Conservation (phyloP, 768 basidiomycete species). For the Phaffia tasmanica region DNA sequence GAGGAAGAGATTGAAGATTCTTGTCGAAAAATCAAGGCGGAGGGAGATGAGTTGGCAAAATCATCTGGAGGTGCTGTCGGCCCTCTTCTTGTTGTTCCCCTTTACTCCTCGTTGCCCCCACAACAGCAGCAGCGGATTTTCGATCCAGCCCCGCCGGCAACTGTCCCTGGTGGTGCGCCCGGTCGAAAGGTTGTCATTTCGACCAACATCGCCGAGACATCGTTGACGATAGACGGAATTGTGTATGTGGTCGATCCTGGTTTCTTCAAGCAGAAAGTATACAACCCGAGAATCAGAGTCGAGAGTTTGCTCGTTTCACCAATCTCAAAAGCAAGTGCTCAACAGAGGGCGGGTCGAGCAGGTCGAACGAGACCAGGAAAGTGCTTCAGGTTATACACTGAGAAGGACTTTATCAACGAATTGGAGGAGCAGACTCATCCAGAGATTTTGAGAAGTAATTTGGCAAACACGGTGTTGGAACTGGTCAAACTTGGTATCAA, state of each 20-base stretch:
- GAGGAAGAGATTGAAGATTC: slow-evolving; percentile 98
- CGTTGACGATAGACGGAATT: slow-evolving; percentile 93
- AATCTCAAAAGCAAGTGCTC: slow-evolving; percentile 92
- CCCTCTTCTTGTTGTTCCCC: slow-evolving; percentile 75
- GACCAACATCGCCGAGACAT: slow-evolving; percentile 96
- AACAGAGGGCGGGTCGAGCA: slow-evolving; percentile 91
- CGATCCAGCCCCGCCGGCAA: slow-evolving; percentile 64
- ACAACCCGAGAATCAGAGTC: slow-evolving; percentile 93
- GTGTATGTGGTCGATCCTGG: slow-evolving; percentile 99
- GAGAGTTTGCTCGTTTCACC: slow-evolving; percentile 86
- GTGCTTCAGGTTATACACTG: slow-evolving; percentile 92
- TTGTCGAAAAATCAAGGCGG: slow-evolving; percentile 80
- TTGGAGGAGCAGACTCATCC: slow-evolving; percentile 96
- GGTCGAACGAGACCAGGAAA: slow-evolving; percentile 94
- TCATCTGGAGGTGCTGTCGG: slow-evolving; percentile 51
- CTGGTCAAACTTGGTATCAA: slow-evolving; percentile 88
- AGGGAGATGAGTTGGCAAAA: slow-evolving; percentile 67
- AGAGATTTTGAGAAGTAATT: slow-evolving; percentile 84
- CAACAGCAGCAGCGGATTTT: slow-evolving; percentile 95
- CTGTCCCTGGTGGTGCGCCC: slow-evolving; percentile 55
- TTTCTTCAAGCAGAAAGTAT: slow-evolving; percentile 96
- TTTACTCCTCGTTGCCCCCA: slow-evolving; percentile 90
- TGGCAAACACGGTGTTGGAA: slow-evolving; percentile 87
- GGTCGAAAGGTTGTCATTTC: slow-evolving; percentile 91
- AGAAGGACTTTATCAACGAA: slow-evolving; percentile 91